phyloP scores from a whole-genome alignment of 768 basidiomycete species.

The Leccinum boreale region DNA sequence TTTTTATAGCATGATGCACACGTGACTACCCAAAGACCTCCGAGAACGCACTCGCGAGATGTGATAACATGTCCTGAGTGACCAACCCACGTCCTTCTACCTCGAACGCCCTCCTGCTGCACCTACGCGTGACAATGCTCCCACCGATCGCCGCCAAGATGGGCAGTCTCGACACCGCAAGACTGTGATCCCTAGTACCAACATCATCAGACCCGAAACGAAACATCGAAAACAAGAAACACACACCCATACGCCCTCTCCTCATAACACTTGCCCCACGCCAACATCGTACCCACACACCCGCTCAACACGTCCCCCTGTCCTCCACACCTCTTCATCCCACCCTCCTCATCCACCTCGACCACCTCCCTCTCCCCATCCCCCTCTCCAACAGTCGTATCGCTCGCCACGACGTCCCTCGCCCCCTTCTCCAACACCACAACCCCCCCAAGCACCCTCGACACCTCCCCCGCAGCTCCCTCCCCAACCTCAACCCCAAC shows the following conservation, averaged over 20 bases:
- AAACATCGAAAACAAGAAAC: too few species aligned
- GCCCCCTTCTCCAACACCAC: slow-evolving; percentile 89
- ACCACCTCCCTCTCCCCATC: slow-evolving; percentile 56
- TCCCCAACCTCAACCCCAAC: slow-evolving; percentile 55
- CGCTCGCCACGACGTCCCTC: slow-evolving; percentile 76
- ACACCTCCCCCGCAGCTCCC: slow-evolving; percentile 60
- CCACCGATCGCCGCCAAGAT: slow-evolving; percentile 83
- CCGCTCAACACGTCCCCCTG: slow-evolving; percentile 95
- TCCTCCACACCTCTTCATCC: slow-evolving; percentile 90
- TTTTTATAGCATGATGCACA: slow-evolving; percentile 5
- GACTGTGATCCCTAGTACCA: slow-evolving; percentile 43
- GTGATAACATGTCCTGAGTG: slow-evolving; percentile 72
- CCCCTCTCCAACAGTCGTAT: slow-evolving; percentile 51
- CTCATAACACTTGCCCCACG: slow-evolving; percentile 95
- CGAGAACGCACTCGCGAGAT: slow-evolving; percentile 65
- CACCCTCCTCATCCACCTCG: slow-evolving; percentile 68
- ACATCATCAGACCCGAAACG: not conserved
- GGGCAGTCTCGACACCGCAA: slow-evolving; percentile 67
- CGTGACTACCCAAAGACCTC: slow-evolving; percentile 56
- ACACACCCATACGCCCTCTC: slow-evolving; percentile 73
- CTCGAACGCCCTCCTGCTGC: slow-evolving; percentile 72
- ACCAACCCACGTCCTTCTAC: slow-evolving; percentile 78
- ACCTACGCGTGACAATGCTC: slow-evolving; percentile 83
- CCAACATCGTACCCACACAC: slow-evolving; percentile 81
- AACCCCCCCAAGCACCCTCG: slow-evolving; percentile 76